phyloP scores from a whole-genome alignment of 768 basidiomycete species.

The Tulasnella sp. region DNA sequence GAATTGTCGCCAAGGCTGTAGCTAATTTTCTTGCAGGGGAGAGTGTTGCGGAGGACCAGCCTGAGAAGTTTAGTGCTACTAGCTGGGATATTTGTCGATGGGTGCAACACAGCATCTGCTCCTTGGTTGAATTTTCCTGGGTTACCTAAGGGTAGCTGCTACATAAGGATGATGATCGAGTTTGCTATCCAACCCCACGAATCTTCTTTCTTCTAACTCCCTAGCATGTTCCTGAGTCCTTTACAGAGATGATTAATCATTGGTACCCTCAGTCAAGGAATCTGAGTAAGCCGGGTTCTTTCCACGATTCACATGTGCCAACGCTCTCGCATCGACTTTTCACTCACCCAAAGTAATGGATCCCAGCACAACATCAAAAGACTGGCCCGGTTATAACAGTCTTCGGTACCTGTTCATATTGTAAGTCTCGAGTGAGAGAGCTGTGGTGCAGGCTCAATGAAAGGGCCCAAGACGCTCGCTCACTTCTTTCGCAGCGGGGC shows the following conservation, averaged over 20 bases:
- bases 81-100: neutral
- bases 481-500: constrained; percentile 54
- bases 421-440: constrained; percentile 44
- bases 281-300: neutral
- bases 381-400: constrained; percentile 52
- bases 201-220: no score
- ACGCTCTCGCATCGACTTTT: neutral
- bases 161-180: no score
- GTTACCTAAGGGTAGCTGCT: no score
- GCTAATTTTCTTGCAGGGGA: constrained; percentile 19
- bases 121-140: no score
- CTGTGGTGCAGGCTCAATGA: no score
- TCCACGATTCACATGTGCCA: neutral
- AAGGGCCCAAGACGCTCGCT: neutral
- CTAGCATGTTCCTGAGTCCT: no score
- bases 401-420: constrained; percentile 57
- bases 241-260: no score
- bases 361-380: neutral
- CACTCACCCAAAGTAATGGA: constrained; percentile 17
- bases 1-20: constrained; percentile 26
- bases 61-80: neutral
- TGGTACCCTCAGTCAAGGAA: neutral
- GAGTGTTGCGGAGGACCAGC: neutral
- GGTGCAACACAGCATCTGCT: neutral
- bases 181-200: no score